These are phyloP conservation scores for Entomophthora muscae DNA, from an alignment of 371 early-diverging fungal species.

Conservation along the genomic window DNA sequence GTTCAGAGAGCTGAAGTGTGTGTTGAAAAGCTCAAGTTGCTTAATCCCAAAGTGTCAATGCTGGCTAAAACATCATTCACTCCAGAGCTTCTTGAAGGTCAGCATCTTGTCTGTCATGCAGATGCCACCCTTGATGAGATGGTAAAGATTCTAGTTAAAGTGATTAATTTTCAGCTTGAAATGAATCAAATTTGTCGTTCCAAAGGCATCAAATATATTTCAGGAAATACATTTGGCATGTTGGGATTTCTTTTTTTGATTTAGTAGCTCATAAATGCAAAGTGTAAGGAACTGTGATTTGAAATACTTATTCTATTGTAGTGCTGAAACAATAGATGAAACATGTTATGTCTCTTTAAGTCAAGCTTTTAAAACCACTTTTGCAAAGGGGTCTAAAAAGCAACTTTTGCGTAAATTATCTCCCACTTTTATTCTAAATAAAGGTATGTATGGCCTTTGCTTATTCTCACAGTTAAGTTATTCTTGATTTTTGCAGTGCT, in stretches of 20 bases:
- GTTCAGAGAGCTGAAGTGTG: slow-evolving; percentile 48
- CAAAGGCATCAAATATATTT: slow-evolving; percentile 34
- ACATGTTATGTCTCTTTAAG: background rate
- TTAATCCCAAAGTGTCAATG: slow-evolving; percentile 62
- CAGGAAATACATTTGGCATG: slow-evolving; percentile 49
- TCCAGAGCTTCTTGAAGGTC: slow-evolving; percentile 26
- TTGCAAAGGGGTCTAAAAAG: background rate
- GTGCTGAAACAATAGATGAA: background rate
- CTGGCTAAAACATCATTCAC: slow-evolving; percentile 28
- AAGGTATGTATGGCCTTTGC: background rate
- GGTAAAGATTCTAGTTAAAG: slow-evolving; percentile 14
- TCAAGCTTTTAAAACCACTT: background rate
- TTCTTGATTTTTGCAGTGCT: background rate
- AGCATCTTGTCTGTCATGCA: slow-evolving; percentile 45
- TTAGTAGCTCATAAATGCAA: slow-evolving; percentile 44
- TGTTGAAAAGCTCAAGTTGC: slow-evolving; percentile 25
- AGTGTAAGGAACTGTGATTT: slow-evolving; percentile 21
- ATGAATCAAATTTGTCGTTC: background rate
- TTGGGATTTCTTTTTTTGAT: slow-evolving; percentile 70
- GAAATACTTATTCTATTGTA: background rate
- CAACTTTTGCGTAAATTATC: background rate
- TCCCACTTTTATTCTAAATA: background rate
- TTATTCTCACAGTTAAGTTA: background rate
- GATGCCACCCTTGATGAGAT: slow-evolving; percentile 18
- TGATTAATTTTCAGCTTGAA: background rate